Evolutionary conservation across 805 yeast species (phyloP), one percentile per base, ranked within the genome.

Genomic region (Wickerhamiella spandovensis): DNA sequence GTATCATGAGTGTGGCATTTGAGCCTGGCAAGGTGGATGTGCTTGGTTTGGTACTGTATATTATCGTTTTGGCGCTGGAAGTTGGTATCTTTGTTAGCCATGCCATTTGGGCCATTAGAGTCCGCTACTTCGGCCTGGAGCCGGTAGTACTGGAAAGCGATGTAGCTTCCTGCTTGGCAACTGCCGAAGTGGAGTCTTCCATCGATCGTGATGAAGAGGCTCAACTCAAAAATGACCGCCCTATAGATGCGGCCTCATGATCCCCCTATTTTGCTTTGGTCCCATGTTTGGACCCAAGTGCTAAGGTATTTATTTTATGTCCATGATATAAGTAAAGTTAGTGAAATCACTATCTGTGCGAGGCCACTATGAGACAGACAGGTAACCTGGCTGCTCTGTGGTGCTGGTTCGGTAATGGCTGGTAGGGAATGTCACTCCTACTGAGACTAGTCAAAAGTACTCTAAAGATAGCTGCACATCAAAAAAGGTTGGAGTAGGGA

Each of bases 11-110:
- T 1, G 71, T 81, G 67, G 72, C 76, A 41, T 72, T 80, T 57
- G 61, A 63, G 48, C 39, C 53, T 6, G 92, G 82, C 2, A 71
- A 72, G 37, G 60, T 84, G 61, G 96, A 89, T 63, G 64, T 78
- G n/a, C 73, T 90, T 76, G 92, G 96, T 43, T 74, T 84, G 54
- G 72, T 84, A 0, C 71, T 89, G 37, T 89, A 89, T 62, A 72
- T 78, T 10, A 72, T 87, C 18, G 88, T 89, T 35, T 78, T 88
- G 3, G 77, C 65, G 1, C 61, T 88, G 63, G 97, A 89, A 60
- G 48, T 81, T 1, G 97, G 96, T 0, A 84, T 89, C 13, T 77
- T 84, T 57, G 28, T 68, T 0, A 77, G 86, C 47, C 96, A 87
- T 50, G 56, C 73, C 8, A 67, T 83, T 13, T 88, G 96, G 96